phyloP scores from a whole-genome alignment of 768 basidiomycete genomes.

The Astraeus odoratus region DNA sequence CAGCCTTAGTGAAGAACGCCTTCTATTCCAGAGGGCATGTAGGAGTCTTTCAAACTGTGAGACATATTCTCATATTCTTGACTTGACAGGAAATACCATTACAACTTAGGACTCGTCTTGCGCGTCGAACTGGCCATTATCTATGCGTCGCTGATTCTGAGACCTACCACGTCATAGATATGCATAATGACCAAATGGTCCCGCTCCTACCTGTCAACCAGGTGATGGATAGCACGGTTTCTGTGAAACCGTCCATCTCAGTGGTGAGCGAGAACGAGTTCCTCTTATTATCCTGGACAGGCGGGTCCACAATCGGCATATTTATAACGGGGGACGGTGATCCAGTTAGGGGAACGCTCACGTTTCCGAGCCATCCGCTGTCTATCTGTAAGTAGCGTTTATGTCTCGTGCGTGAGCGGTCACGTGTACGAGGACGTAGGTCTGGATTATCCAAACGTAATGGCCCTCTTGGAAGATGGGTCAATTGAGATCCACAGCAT shows the following conservation, averaged over 20 bases:
- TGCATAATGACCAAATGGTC: slow-evolving; percentile 61
- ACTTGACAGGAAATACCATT: slow-evolving; percentile 61
- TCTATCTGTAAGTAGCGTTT: slow-evolving; percentile 54
- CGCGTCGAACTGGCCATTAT: slow-evolving; percentile 52
- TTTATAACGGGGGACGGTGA: slow-evolving; percentile 84
- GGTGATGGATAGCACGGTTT: slow-evolving; percentile 35
- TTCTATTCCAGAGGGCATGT: slow-evolving; percentile 54
- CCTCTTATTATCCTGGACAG: slow-evolving; percentile 81
- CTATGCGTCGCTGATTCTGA: slow-evolving; percentile 72
- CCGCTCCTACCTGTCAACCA: slow-evolving; percentile 79
- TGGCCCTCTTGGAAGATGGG: slow-evolving; percentile 70
- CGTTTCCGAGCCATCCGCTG: slow-evolving; percentile 77
- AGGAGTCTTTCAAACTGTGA: neutral
- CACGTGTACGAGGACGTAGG: slow-evolving; percentile 34
- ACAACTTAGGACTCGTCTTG: slow-evolving; percentile 48
- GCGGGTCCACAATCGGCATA: slow-evolving; percentile 71
- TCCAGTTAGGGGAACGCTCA: slow-evolving; percentile 82
- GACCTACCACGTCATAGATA: slow-evolving; percentile 72
- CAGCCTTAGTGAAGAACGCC: slow-evolving; percentile 51
- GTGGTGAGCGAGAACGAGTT: slow-evolving; percentile 77
- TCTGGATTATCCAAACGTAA: slow-evolving; percentile 76
- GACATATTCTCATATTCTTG: neutral
- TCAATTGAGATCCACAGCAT: slow-evolving; percentile 79
- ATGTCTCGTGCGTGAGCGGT: neutral
- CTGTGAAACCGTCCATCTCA: slow-evolving; percentile 63